Evolutionary conservation across 169 alveolate genomes (phyloP), one percentile per base, ranked within the genome.

Genomic region (Eimeria sp.): DNA sequence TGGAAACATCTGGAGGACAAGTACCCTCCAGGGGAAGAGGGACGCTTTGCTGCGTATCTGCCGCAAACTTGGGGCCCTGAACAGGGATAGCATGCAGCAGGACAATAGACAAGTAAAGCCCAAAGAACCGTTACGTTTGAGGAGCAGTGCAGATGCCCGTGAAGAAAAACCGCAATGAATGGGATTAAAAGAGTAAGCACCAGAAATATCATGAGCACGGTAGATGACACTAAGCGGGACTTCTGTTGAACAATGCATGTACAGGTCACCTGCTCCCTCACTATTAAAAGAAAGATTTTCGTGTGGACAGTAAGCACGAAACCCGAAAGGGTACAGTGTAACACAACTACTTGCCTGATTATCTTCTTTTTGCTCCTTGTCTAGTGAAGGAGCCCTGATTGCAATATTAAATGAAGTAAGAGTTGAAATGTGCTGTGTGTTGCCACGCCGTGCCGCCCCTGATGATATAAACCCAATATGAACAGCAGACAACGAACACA

Each of bases 341-440:
- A 77, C 66, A 8, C 40, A 25, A 49, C 23, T 49, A 52, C 87
- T 77, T 23, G 40, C 87, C 87, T 25, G 87, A 46, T 25, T 18
- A 11, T 37, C 16, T 23, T 77, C 66, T 13, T 30, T 54, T 6
- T 82, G 56, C 27, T 82, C 90, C 52, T 14, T 58, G 90, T 82
- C 90, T 30, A 82, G 58, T 16, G 90, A 82, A 37, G 90, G 90
- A 23, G 90, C 68, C 76, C 90, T 46, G 54, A 82, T 82, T 54
- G 90, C 90, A 82, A 82, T 82, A 37, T 82, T 82, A 58, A 82
- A 82, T 18, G 90, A 58, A 3, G 90, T 82, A 56, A 82, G 74
- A 6, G 90, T 82, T 20, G 90, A 52, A 14, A 82, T 82, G 72
- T 82, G 90, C 71, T 82, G 90, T 27, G 90, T 82, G 72, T 25